phyloP scores from a whole-genome alignment of 495 filamentous ascomycete genomes.

The Corynascus novoguineensis region DNA sequence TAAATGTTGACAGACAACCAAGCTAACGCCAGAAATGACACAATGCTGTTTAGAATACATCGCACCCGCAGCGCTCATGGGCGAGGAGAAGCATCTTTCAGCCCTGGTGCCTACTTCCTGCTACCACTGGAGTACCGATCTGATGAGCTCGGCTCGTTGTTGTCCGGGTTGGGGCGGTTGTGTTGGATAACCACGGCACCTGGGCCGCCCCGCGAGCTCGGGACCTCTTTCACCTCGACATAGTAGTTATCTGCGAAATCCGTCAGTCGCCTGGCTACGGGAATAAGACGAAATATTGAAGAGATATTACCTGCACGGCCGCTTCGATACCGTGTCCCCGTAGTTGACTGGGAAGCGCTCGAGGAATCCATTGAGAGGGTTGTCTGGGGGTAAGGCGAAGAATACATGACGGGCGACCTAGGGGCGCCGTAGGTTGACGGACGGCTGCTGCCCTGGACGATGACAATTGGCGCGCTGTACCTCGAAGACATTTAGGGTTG shows the following conservation, averaged over 20 bases:
- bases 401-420: conserved; percentile 12
- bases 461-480: conserved; percentile 6
- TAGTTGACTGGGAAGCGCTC: conserved; percentile 1
- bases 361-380: conserved; percentile 14
- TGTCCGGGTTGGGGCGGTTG: conserved; percentile 11
- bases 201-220: neutral
- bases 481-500: conserved; percentile 16
- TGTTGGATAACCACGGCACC: conserved; percentile 19
- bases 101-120: neutral
- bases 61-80: neutral
- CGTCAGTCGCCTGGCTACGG: neutral
- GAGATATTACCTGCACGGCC: conserved; percentile 11
- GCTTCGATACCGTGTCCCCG: conserved; percentile 8
- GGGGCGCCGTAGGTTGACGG: conserved; percentile 6
- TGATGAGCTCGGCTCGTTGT: conserved; percentile 19
- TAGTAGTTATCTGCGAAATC: conserved; percentile 1
- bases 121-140: conserved; percentile 1
- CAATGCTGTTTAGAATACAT: neutral
- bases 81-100: neutral
- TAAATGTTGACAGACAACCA: neutral
- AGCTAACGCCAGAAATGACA: neutral
- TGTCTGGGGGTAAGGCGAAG: conserved; percentile 6
- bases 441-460: conserved; percentile 11
- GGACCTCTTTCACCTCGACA: neutral
- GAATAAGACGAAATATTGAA: neutral